Percentiles rank a stretch among this genome's conserved stretches.
Evolutionary conservation across 306 rosid species (phyloP).

Genomic region (Malus asiatica): DNA sequence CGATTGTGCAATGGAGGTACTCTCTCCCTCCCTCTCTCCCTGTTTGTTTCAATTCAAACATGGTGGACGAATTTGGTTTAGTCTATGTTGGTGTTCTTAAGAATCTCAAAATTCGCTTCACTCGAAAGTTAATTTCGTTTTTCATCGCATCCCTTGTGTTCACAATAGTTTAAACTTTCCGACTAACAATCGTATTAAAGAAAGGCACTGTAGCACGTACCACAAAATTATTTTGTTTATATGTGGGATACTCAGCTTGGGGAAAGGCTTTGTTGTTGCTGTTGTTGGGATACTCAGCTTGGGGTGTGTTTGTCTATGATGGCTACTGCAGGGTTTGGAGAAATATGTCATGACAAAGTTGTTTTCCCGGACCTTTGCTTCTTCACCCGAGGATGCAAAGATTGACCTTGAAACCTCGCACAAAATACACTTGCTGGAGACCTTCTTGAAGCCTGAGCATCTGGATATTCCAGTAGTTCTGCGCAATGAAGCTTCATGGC

Average conservation of each 20-base stretch:
- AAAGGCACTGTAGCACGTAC: background rate
- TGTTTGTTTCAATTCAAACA: background rate
- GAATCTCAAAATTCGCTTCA: background rate
- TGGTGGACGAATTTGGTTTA: background rate
- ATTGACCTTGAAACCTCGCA: constrained; percentile 40
- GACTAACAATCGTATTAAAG: background rate
- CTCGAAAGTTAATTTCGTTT: background rate
- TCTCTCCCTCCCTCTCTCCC: background rate
- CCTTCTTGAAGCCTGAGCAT: constrained; percentile 67
- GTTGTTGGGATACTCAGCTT: background rate
- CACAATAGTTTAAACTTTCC: background rate
- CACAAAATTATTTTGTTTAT: background rate
- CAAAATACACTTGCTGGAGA: constrained; percentile 44
- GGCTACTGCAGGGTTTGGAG: constrained; percentile 48
- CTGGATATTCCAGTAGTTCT: constrained; percentile 52
- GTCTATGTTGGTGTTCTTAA: background rate
- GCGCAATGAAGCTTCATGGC: constrained; percentile 54
- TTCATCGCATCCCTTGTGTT: background rate
- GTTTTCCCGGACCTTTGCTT: constrained; percentile 51
- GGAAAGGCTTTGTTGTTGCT: background rate
- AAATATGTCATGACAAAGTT: constrained; percentile 66
- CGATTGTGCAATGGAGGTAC: constrained; percentile 61
- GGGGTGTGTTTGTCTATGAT: background rate
- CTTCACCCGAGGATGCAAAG: constrained; percentile 42
- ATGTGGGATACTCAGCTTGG: background rate